Evolutionary conservation across 495 filamentous ascomycete genomes (phyloP), one percentile per base, ranked within the genome.

Genomic region (Bryoglossum gracile): DNA sequence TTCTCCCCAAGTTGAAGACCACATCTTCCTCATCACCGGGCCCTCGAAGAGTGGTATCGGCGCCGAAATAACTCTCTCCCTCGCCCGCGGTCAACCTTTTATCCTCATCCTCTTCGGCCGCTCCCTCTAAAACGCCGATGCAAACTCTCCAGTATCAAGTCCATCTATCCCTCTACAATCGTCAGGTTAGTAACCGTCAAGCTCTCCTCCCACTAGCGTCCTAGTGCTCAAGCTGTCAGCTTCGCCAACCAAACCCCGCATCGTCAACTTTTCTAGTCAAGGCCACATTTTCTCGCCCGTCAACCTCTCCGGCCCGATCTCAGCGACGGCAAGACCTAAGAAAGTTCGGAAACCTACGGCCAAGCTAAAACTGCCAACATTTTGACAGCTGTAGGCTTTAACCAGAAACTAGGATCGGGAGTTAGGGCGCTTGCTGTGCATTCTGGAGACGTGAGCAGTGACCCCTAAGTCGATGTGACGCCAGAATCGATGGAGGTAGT

Each of bases 351-450:
- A 6, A 69, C 67, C 4, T 76, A 77, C 40, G 72, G 63, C 3
- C 68, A 74, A 38, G 70, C 70, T 39, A 78, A 78, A 59, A 66
- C 74, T 4, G 75, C 74, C 16, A 80, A 75, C 48, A 67, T 76
- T 17, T 61, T 79, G 21, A 69, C 78, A 40, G 62, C 71, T 1
- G 35, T 68, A 0, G 66, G 63, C 0, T 54, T 77, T 13, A 65
- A 70, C 0, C 37, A 62, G n/a, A 76, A 68, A 49, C 46, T 77
- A 3, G 55, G 49, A 55, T 59, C 33, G 65, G 64, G 4, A 30
- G 72, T 1, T 39, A 46, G 2, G 64, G 66, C 2, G 26, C 65
- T 63, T 34, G 68, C 64, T 21, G 44, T 74, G 33, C 71, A 80
- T 46, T 73, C 73, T 0, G 75, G 76, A 1, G 36, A 13, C 38